Base-by-base conservation (phyloP, 352 stramenopile species). In the Blastocystis sp. region DNA sequence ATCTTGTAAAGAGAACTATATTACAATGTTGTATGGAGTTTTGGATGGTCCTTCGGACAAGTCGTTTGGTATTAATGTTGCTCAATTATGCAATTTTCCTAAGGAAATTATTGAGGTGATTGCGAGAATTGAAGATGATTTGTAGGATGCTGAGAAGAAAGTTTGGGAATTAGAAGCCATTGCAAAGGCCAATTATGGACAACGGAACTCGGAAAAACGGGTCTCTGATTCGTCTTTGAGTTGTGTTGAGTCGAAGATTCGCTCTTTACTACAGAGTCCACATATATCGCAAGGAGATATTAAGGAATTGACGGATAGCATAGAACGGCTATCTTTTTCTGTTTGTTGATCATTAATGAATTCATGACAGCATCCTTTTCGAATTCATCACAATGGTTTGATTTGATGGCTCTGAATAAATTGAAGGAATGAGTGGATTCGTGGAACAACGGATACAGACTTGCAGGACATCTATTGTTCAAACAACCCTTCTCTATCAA, bases 51-150 rank as follows among this genome's bases (percentile, higher is more conserved):
- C 95, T 4, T 98, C 96, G 91, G 93, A 98, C 88, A 93, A 98
- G 90, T 97, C 93, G 87, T 99, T 99, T 90, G 97, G 97, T 66
- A 97, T 99, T 73, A 95, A 98, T 89, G 96, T 99, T 21, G 97
- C 96, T 9, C 92, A 96, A 80, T 96, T 99, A 92, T 96, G 95
- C 16, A 92, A 95, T 67, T 98, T 99, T 85, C 97, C 97, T 3
- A 21, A 75, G 4, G 90, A 90, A 1, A 95, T 98, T 32, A 94
- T 99, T 77, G 89, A 90, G 42, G 94, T 94, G 88, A 96, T 5
- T 9, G 16, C 49, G 43, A 14, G 49, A 67, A 14, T 12, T 0
- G 27, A 14, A 21, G n/a, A 42, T 83, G 1, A 63, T 21, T 51
- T 9, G 46, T 83, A 83, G 71, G 51, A 66, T 49, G 71, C 71